Conservation (phyloP, 2,329 filamentous ascomycete species). For the Furcasterigmium furcatum region DNA sequence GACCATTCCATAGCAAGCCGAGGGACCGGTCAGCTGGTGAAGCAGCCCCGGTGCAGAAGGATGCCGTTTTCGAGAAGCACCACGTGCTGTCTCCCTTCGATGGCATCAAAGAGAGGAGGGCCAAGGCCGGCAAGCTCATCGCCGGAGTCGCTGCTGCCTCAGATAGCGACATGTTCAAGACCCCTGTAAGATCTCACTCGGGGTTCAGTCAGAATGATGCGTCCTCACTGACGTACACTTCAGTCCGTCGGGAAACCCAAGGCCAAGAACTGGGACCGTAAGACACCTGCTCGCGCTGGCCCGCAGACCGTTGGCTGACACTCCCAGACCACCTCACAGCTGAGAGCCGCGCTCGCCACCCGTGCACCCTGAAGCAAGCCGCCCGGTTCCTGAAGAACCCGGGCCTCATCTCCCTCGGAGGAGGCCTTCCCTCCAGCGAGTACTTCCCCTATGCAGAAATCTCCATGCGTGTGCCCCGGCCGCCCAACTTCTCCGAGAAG, state of each 20-base stretch:
- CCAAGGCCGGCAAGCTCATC: slow-evolving; percentile 68
- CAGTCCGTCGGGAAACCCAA: slow-evolving; percentile 59
- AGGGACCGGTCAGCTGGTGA: slow-evolving; percentile 11
- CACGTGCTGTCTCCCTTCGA: slow-evolving; percentile 36
- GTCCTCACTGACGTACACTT: slow-evolving; percentile 9
- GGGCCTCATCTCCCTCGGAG: slow-evolving; percentile 86
- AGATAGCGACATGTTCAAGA: slow-evolving; percentile 82
- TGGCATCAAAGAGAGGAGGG: slow-evolving; percentile 64
- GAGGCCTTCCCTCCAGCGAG: slow-evolving; percentile 82
- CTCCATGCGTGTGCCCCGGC: slow-evolving; percentile 66
- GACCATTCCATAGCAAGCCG: slow-evolving; percentile 8
- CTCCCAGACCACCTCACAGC: slow-evolving; percentile 51
- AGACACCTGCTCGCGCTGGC: slow-evolving; percentile 30
- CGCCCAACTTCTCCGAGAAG: slow-evolving; percentile 68
- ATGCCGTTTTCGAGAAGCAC: slow-evolving; percentile 11
- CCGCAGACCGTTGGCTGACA: neutral
- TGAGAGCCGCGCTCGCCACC: slow-evolving; percentile 59
- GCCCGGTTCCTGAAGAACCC: slow-evolving; percentile 76
- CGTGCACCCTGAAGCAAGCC: slow-evolving; percentile 77
- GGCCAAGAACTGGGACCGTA: slow-evolving; percentile 82
- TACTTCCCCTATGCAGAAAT: slow-evolving; percentile 90
- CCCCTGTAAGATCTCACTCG: slow-evolving; percentile 46
- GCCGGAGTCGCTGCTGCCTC: slow-evolving; percentile 75
- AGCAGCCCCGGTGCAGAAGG: slow-evolving; percentile 9
- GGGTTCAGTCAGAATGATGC: neutral